Conservation (phyloP, 495 filamentous ascomycete genomes). For the Aspergillus nanangensis region DNA sequence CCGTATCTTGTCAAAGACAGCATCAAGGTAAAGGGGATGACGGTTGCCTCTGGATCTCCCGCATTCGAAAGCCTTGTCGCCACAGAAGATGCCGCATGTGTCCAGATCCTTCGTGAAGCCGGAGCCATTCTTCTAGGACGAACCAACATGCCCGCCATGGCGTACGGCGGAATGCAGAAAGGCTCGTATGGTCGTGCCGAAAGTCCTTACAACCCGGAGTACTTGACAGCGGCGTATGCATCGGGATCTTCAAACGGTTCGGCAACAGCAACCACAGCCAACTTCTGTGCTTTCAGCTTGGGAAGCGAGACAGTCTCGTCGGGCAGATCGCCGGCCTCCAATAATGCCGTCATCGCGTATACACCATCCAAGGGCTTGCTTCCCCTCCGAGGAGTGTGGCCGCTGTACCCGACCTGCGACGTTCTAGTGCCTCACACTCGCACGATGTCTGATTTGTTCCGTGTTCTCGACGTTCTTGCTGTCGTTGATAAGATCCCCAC, state of each 20-base stretch:
- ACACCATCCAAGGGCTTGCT: slow-evolving; percentile 33
- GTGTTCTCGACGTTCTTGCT: slow-evolving; percentile 28
- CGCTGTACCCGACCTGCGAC: slow-evolving; percentile 34
- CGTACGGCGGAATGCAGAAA: slow-evolving; percentile 37
- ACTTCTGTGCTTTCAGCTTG: slow-evolving; percentile 34
- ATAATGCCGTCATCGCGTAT: slow-evolving; percentile 33
- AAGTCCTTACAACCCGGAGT: slow-evolving; percentile 29
- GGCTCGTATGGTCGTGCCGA: slow-evolving; percentile 34
- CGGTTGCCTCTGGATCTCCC: slow-evolving; percentile 45
- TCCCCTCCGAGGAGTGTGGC: slow-evolving; percentile 31
- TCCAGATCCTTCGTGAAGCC: slow-evolving; percentile 44
- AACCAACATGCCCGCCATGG: slow-evolving; percentile 40
- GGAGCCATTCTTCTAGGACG: slow-evolving; percentile 63
- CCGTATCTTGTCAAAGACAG: slow-evolving; percentile 71
- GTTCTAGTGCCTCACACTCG: slow-evolving; percentile 33
- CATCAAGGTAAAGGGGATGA: slow-evolving; percentile 65
- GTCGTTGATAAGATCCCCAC: slow-evolving; percentile 17
- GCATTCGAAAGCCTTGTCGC: slow-evolving; percentile 58
- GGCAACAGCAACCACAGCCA: slow-evolving; percentile 31
- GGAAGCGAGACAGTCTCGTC: slow-evolving; percentile 35
- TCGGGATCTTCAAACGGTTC: slow-evolving; percentile 37
- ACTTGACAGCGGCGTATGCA: slow-evolving; percentile 30
- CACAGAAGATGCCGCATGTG: slow-evolving; percentile 60
- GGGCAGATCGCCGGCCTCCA: slow-evolving; percentile 34
- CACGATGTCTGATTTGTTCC: slow-evolving; percentile 26